Percentiles rank a stretch among this genome's conserved stretches.
Conservation (phyloP, 2,329 filamentous ascomycete species). For the Colletotrichum eremochloae region DNA sequence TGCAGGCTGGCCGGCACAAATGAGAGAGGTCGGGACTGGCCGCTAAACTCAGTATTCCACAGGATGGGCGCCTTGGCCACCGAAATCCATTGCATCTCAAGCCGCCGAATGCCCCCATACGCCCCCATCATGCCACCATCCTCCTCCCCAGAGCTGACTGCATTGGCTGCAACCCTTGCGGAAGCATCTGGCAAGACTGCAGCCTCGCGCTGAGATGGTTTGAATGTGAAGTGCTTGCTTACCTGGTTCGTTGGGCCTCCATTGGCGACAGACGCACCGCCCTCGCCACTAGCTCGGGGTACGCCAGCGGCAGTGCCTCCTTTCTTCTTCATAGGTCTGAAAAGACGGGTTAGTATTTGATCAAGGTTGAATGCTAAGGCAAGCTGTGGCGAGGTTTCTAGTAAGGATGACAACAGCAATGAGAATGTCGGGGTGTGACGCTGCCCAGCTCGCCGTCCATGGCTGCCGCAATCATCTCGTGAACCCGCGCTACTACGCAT, state of each 20-base stretch:
- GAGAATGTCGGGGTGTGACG: slow-evolving; percentile 25
- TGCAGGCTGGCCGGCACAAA: slow-evolving; percentile 49
- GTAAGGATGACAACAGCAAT: slow-evolving; percentile 32
- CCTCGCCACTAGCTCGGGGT: slow-evolving; percentile 74
- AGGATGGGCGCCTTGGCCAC: slow-evolving; percentile 32
- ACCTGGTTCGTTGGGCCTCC: slow-evolving; percentile 68
- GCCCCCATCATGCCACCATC: neutral
- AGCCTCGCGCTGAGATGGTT: slow-evolving; percentile 13
- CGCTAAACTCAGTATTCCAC: slow-evolving; percentile 42
- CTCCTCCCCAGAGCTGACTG: neutral
- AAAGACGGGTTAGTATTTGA: slow-evolving; percentile 27
- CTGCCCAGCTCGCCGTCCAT: slow-evolving; percentile 25
- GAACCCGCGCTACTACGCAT: slow-evolving; percentile 24
- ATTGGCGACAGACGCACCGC: slow-evolving; percentile 71
- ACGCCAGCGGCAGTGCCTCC: slow-evolving; percentile 77
- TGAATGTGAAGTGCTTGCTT: slow-evolving; percentile 48
- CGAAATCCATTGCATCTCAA: slow-evolving; percentile 17
- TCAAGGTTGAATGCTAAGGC: neutral
- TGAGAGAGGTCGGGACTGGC: slow-evolving; percentile 42
- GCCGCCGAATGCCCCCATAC: slow-evolving; percentile 12
- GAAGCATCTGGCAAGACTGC: slow-evolving; percentile 7
- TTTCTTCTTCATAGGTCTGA: slow-evolving; percentile 83
- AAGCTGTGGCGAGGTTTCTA: slow-evolving; percentile 31
- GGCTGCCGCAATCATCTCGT: slow-evolving; percentile 15
- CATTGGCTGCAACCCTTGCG: neutral